These are phyloP conservation scores for Cinchona pubescens DNA, from an alignment of 257 asterid genomes.

Conservation along the genomic window DNA sequence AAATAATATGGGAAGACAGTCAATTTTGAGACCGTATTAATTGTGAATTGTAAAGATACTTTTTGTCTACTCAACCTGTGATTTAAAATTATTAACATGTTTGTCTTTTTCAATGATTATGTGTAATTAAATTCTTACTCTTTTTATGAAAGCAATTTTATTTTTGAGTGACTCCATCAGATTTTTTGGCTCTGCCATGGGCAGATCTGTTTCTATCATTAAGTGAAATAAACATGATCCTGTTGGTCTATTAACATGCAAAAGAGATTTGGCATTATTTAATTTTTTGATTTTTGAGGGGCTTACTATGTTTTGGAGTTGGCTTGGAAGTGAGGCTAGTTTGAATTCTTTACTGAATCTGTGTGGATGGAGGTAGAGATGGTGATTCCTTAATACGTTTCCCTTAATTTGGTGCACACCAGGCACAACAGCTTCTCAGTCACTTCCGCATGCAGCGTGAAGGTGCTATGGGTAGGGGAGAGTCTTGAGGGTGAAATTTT, in stretches of 20 bases:
- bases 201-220: background rate
- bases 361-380: background rate
- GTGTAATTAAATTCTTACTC: background rate
- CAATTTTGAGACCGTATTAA: background rate
- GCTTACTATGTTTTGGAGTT: background rate
- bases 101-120: background rate
- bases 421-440: conserved; percentile 96
- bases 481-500: conserved; percentile 36
- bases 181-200: background rate
- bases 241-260: background rate
- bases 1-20: background rate
- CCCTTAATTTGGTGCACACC: conserved; percentile 25
- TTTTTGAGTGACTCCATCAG: background rate
- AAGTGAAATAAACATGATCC: background rate
- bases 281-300: background rate
- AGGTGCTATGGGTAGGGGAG: conserved; percentile 51
- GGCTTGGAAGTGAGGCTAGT: background rate
- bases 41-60: background rate
- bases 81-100: background rate
- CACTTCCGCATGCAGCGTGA: conserved; percentile 93
- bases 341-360: background rate
- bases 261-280: background rate
- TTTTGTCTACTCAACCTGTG: background rate
- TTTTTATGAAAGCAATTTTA: background rate
- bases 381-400: conserved; percentile 2